Base-by-base conservation (phyloP, 1,139 yeast species). In the Candida glucosophila region DNA sequence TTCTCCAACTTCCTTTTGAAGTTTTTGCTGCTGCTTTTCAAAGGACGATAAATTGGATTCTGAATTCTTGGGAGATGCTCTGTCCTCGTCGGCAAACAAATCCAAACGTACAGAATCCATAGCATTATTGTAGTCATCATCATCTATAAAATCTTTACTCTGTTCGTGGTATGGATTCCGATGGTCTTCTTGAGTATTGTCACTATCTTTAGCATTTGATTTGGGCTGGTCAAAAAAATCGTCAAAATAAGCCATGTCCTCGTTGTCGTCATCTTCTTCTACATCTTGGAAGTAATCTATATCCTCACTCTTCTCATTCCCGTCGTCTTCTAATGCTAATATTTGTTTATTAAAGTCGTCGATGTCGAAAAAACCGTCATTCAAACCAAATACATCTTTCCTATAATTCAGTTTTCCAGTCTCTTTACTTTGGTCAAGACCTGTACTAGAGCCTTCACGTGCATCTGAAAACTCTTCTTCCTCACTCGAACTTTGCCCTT, bases 311-410 rank as follows among this genome's bases (percentile, higher is more conserved):
- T 56, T 64, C 16, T 60, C 63, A 22, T 57, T 58, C n/a, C n/a
- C n/a, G 9, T 52, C 53, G n/a, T 68, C 55, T 44, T 85, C 95
- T 43, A 78, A 67, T 3, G 75, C 83, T 24, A 82, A 50, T 5
- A 85, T 75, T 48, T 86, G 94, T 44, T 73, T 76, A 50, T 86
- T 82, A 57, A 82, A 88, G 24, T 79, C 81, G 37, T 85, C 94
- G 20, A 90, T 73, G 34, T 85, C 77, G 47, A 90, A 90, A 39
- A 88, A 79, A 6, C 75, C 83, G 44, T 85, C 95, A 44, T 88
- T 82, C 23, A 86, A 63, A 3, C 88, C 94, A 41, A 67, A 71
- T 2, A 55, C 68, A 40, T 74, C 79, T 32, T 68, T 63, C n/a
- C n/a, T n/a, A n/a, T n/a, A n/a, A 15, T 37, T n/a, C n/a, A n/a